Evolutionary conservation across 805 yeast species (phyloP).

Genomic region (Debaryomyces hansenii): DNA sequence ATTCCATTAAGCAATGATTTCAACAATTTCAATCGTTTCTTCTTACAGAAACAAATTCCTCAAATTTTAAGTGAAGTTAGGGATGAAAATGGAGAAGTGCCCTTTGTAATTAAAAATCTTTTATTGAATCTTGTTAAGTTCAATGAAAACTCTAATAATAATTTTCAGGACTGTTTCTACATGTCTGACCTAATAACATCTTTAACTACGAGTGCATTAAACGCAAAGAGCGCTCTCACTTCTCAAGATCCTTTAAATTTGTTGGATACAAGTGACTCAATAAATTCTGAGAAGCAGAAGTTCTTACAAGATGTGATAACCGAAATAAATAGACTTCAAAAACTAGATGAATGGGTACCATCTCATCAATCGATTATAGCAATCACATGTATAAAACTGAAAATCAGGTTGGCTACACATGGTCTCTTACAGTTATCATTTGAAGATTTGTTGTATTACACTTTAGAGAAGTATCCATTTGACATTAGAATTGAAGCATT

Average conservation of each 20-base stretch:
- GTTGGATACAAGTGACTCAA: constrained; percentile 3
- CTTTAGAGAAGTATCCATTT: constrained; percentile 44
- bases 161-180: constrained; percentile 71
- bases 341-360: constrained; percentile 86
- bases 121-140: constrained; percentile 71
- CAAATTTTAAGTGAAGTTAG: constrained; percentile 57
- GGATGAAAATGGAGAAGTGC: constrained; percentile 65
- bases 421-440: constrained; percentile 55
- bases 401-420: constrained; percentile 54
- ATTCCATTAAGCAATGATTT: constrained; percentile 85
- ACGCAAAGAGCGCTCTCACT: constrained; percentile 10
- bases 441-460: constrained; percentile 55
- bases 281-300: constrained; percentile 6
- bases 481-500: constrained; percentile 69
- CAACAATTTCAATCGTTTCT: constrained; percentile 63
- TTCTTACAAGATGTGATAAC: constrained; percentile 38
- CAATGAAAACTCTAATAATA: constrained; percentile 82
- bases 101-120: constrained; percentile 54
- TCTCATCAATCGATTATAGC: constrained; percentile 62
- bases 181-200: constrained; percentile 57
- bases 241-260: constrained; percentile 7
- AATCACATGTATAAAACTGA: constrained; percentile 55
- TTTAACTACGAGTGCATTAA: constrained; percentile 39
- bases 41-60: constrained; percentile 70
- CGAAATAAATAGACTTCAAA: constrained; percentile 72